These are phyloP conservation scores for Oxyria digyna DNA, from an alignment of 148 eudicot genomes.

Conservation along the genomic window DNA sequence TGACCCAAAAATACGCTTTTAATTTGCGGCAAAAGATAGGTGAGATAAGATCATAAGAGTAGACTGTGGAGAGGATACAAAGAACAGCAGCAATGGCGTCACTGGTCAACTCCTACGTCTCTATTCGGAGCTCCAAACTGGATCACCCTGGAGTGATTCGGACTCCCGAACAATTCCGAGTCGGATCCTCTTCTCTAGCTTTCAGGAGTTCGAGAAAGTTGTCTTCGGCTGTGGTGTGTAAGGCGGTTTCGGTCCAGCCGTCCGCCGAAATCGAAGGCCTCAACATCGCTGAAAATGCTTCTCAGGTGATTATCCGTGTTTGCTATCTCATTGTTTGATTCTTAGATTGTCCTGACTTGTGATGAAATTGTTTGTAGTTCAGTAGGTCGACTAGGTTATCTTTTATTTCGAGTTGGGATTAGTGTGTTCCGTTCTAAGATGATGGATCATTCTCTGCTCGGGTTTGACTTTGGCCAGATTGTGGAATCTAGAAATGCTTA, in stretches of 20 bases:
- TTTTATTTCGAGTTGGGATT: background rate
- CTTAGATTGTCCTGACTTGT: no score
- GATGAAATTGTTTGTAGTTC: background rate
- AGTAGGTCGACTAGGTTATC: background rate
- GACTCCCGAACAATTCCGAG: constrained; percentile 5
- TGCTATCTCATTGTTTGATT: background rate
- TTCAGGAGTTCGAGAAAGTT: constrained; percentile 16
- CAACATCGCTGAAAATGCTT: constrained; percentile 84
- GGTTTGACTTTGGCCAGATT: background rate
- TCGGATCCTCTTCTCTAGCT: constrained; percentile 15
- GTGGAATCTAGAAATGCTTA: no score
- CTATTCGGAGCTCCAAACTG: constrained; percentile 23
- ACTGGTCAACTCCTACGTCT: constrained; percentile 29
- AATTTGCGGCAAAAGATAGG: background rate
- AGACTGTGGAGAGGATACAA: background rate
- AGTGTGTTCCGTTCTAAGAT: background rate
- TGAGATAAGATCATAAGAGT: background rate
- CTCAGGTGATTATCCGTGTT: constrained; percentile 38
- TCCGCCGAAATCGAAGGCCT: constrained; percentile 49
- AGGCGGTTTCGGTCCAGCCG: constrained; percentile 48
- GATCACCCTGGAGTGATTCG: constrained; percentile 13
- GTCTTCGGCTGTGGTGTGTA: constrained; percentile 26
- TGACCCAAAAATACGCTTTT: background rate
- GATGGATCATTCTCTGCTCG: background rate
- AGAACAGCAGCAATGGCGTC: constrained; percentile 34